Conservation (phyloP, 495 filamentous ascomycete species). For the Glonium stellatum region DNA sequence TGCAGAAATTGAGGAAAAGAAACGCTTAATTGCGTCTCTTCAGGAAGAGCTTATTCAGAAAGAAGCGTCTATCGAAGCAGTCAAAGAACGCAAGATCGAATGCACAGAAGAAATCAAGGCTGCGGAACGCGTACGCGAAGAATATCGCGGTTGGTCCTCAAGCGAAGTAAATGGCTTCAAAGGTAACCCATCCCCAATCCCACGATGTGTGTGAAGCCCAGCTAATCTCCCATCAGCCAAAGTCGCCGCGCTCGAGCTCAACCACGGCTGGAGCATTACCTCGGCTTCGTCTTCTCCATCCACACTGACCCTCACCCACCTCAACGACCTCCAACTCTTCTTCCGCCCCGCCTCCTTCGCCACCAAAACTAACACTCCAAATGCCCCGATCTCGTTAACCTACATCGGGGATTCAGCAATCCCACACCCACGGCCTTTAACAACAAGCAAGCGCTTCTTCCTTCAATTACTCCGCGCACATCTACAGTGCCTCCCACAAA, state of each 20-base stretch:
- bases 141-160: conserved; percentile 82
- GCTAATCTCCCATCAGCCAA: conserved; percentile 44
- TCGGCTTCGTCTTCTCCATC: conserved; percentile 48
- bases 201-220: background rate
- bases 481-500: conserved; percentile 48
- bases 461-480: conserved; percentile 56
- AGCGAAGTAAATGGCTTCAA: conserved; percentile 68
- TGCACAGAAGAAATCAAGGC: conserved; percentile 68
- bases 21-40: conserved; percentile 55
- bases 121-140: conserved; percentile 75
- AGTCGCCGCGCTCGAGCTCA: conserved; percentile 59
- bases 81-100: conserved; percentile 58
- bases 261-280: conserved; percentile 71
- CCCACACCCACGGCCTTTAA: conserved; percentile 34
- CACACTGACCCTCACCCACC: conserved; percentile 70
- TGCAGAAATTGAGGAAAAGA: conserved; percentile 61
- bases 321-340: conserved; percentile 64
- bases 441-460: conserved; percentile 62
- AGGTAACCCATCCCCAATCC: conserved; percentile 42
- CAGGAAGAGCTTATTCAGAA: conserved; percentile 56
- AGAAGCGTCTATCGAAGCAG: conserved; percentile 51
- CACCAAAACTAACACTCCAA: conserved; percentile 17
- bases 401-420: conserved; percentile 40
- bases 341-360: conserved; percentile 62
- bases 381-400: conserved; percentile 43